Evolutionary conservation across 306 rosid genomes (phyloP).

Genomic region (Cicer chorassanicum): DNA sequence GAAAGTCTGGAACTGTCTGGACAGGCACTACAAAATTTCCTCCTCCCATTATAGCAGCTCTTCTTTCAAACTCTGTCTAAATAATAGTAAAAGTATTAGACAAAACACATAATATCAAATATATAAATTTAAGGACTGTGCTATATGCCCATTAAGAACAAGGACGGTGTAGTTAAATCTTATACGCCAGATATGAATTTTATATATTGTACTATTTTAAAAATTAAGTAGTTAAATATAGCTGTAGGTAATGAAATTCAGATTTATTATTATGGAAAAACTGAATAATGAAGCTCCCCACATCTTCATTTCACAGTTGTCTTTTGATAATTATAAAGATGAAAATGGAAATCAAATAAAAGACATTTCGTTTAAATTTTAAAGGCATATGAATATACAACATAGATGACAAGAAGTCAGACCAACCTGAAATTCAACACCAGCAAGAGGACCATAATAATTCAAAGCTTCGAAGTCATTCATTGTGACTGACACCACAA

Average conservation of each 20-base stretch:
- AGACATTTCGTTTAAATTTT: conserved; percentile 1
- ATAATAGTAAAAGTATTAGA: conserved; percentile 42
- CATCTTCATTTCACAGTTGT: conserved; percentile 24
- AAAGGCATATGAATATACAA: conserved; percentile 23
- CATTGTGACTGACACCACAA: conserved; percentile 78
- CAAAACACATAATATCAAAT: conserved; percentile 20
- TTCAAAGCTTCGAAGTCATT: conserved; percentile 76
- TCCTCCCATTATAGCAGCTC: conserved; percentile 90
- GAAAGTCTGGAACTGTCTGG: conserved; percentile 87
- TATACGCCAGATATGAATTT: not conserved
- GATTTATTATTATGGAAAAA: conserved; percentile 17
- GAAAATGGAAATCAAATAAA: conserved; percentile 21
- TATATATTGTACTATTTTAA: conserved; percentile 25
- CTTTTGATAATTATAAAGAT: conserved; percentile 30
- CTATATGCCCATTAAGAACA: conserved; percentile 26
- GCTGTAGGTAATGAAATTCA: conserved; percentile 7
- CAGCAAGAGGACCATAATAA: conserved; percentile 81
- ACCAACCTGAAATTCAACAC: conserved; percentile 88
- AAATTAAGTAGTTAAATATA: conserved; percentile 21
- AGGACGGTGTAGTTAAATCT: not conserved
- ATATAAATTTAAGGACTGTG: not conserved
- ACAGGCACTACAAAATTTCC: conserved; percentile 90
- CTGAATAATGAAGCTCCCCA: conserved; percentile 22
- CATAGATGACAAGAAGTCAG: conserved; percentile 4
- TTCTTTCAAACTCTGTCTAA: conserved; percentile 80